phyloP scores from a whole-genome alignment of 805 yeast species.

The Pichia scutulata region DNA sequence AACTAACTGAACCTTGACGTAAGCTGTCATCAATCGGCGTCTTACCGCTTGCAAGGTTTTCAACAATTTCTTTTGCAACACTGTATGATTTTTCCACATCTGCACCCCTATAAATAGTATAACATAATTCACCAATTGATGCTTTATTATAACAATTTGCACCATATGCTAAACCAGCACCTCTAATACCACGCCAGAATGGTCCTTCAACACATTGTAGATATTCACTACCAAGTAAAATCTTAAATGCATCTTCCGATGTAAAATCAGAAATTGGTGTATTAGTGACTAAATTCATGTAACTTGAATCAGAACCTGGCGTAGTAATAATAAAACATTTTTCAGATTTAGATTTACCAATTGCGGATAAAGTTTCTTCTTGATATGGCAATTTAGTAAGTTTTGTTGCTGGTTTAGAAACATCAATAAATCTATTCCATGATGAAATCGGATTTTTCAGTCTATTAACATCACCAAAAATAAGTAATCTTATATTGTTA shows the following conservation, averaged over 20 bases:
- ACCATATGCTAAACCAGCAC: constrained; percentile 91
- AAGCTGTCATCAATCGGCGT: constrained; percentile 47
- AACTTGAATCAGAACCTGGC: constrained; percentile 82
- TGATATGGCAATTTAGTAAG: constrained; percentile 42
- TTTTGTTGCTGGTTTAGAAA: constrained; percentile 1
- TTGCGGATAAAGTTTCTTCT: constrained; percentile 41
- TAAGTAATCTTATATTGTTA: constrained; percentile 56
- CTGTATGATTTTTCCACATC: constrained; percentile 59
- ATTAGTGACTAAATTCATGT: constrained; percentile 49
- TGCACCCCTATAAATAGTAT: constrained; percentile 72
- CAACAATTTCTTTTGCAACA: constrained; percentile 59
- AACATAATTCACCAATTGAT: constrained; percentile 62
- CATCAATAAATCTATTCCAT: constrained; percentile 39
- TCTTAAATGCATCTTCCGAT: constrained; percentile 57
- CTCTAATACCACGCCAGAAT: constrained; percentile 92
- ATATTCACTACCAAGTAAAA: constrained; percentile 67
- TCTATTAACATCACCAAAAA: constrained; percentile 58
- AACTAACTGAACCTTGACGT: constrained; percentile 67
- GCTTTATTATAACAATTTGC: constrained; percentile 51
- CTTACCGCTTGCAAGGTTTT: constrained; percentile 49
- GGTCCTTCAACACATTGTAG: constrained; percentile 92
- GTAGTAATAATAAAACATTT: constrained; percentile 60
- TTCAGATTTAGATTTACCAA: constrained; percentile 45
- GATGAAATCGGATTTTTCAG: constrained; percentile 48
- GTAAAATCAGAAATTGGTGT: constrained; percentile 46